phyloP scores from a whole-genome alignment of 345 rosid genomes.

The Euclidium syriacum region DNA sequence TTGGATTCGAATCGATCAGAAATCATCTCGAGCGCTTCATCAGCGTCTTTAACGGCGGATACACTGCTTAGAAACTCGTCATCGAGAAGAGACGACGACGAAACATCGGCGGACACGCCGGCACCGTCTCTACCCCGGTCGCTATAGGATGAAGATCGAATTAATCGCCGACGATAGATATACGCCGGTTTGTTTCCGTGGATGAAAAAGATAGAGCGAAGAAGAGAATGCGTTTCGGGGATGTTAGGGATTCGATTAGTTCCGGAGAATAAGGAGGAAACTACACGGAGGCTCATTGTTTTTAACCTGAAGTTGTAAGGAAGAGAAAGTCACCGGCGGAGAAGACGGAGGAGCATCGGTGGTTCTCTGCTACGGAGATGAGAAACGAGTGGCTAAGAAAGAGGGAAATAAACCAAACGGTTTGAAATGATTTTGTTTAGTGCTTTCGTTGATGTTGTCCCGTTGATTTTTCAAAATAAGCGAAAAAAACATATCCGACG shows the following conservation, averaged over 20 bases:
- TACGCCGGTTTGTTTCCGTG: constrained; percentile 15
- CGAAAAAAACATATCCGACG: not conserved
- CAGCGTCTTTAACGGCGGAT: constrained; percentile 54
- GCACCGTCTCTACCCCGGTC: not conserved
- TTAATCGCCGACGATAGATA: not conserved
- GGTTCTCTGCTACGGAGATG: constrained; percentile 32
- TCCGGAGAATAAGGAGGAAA: constrained; percentile 40
- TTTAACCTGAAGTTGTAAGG: not conserved
- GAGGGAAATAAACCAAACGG: constrained; percentile 20
- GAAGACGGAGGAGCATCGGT: constrained; percentile 28
- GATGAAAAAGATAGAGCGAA: constrained; percentile 22
- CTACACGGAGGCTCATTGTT: constrained; percentile 26
- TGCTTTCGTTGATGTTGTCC: not conserved
- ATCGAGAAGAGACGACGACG: constrained; percentile 27
- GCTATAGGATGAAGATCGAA: not conserved
- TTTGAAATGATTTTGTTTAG: not conserved
- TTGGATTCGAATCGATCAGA: constrained; percentile 22
- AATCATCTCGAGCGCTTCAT: constrained; percentile 55
- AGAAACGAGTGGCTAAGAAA: constrained; percentile 44
- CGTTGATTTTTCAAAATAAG: constrained; percentile 1
- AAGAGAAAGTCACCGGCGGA: constrained; percentile 19
- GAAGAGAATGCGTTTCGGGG: constrained; percentile 32
- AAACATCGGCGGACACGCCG: constrained; percentile 25
- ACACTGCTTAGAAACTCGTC: constrained; percentile 44
- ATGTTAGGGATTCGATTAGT: constrained; percentile 29